Base-by-base conservation (phyloP, 805 yeast species). In the Candida pini region DNA sequence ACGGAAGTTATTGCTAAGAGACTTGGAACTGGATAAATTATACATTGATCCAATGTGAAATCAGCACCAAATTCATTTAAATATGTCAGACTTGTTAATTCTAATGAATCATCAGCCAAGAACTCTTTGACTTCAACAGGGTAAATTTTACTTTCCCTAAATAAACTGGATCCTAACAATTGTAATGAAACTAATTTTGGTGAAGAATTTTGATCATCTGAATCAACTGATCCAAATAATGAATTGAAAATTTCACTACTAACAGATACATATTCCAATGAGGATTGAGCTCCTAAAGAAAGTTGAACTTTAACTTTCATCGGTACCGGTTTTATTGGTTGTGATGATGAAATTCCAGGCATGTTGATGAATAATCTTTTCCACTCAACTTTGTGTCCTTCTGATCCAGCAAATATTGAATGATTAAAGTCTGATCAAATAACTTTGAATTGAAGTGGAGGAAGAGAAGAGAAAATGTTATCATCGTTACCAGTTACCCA, bases 31-130 rank as follows among this genome's bases (percentile, higher is more conserved):
- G 66, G 54, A 27, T 54, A 63, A 6, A 72, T 45, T 4, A 62
- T 43, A 19, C 70, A 64, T 3, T 51, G 44, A 20, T 62, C 64
- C 17, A 74, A 43, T 1, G 78, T 73, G 47, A 73, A 60, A 28
- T 63, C 58, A 16, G 56, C 50, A 2, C 62, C 63, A 32, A 58
- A 63, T 10, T 44, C 40, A 26, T 49, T 39, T 22, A 72, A 52
- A 16, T 60, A 45, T 20, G 64, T 38, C 28, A 63, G 53, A 45
- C 71, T 69, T 24, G 63, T 54, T 30, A 73, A 53, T 20, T 55
- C 60, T 3, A 73, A 62, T 10, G 62, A 48, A 30, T 56, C 50
- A 3, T 45, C 40, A 1, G 48, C 50, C 7, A 60, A 41, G 1
- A 37, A 30, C 5, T 45, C 39, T 15, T 58, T 52, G 31, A 56